Conservation (phyloP, 2,329 filamentous ascomycete genomes). For the Ophiognomonia clavigignenti-juglandacearum region DNA sequence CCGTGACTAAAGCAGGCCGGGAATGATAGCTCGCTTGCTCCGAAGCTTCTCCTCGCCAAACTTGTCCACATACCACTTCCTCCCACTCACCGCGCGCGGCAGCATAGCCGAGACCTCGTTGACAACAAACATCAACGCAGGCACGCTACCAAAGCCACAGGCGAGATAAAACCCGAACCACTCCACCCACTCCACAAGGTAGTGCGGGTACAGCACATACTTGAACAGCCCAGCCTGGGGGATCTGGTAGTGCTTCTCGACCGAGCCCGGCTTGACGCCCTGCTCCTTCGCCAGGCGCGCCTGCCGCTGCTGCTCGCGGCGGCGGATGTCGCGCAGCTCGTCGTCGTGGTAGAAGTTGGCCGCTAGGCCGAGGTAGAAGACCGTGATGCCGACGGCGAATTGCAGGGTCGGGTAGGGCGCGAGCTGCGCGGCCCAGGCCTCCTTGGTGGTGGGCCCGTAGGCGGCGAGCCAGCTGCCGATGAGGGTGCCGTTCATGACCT, state of each 20-base stretch:
- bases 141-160: constrained; percentile 61
- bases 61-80: constrained; percentile 78
- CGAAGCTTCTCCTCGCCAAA: constrained; percentile 83
- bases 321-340: constrained; percentile 78
- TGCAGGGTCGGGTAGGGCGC: constrained; percentile 32
- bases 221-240: constrained; percentile 79
- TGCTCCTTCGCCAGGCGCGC: constrained; percentile 34
- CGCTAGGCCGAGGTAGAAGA: constrained; percentile 73
- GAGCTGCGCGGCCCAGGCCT: constrained; percentile 42
- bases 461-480: constrained; percentile 79
- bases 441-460: constrained; percentile 63
- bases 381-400: constrained; percentile 59
- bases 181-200: constrained; percentile 94
- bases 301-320: constrained; percentile 60
- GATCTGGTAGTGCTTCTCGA: constrained; percentile 82
- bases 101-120: constrained; percentile 91
- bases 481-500: constrained; percentile 72
- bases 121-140: constrained; percentile 74
- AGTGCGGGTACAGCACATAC: constrained; percentile 85
- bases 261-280: constrained; percentile 31
- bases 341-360: constrained; percentile 89
- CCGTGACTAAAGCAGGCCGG: constrained; percentile 45
- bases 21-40: constrained; percentile 66
- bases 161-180: constrained; percentile 87
- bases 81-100: constrained; percentile 75